These are phyloP conservation scores for Lactarius evosmus DNA, from an alignment of 768 basidiomycete species.

Conservation along the genomic window DNA sequence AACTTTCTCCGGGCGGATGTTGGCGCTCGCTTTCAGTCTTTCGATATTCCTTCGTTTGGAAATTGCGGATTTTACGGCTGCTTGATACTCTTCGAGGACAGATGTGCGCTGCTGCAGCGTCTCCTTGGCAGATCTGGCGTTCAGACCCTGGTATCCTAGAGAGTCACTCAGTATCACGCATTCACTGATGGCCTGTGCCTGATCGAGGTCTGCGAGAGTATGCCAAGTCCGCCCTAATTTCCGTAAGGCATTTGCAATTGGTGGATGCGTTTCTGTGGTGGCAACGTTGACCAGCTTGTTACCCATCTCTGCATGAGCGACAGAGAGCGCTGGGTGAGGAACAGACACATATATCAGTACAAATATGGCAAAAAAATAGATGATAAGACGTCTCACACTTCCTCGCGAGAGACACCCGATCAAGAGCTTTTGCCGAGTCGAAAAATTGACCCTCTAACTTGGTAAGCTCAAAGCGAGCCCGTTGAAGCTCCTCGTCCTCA, in stretches of 20 bases:
- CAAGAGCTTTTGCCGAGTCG: slow-evolving; percentile 87
- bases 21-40: slow-evolving; percentile 78
- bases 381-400: slow-evolving; percentile 53
- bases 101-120: slow-evolving; percentile 85
- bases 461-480: slow-evolving; percentile 87
- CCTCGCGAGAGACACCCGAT: slow-evolving; percentile 74
- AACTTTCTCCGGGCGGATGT: slow-evolving; percentile 80
- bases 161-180: slow-evolving; percentile 96
- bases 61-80: slow-evolving; percentile 89
- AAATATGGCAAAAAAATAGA: slow-evolving; percentile 11
- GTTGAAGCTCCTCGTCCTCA: slow-evolving; percentile 90
- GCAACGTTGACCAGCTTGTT: slow-evolving; percentile 88
- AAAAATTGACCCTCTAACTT: slow-evolving; percentile 91
- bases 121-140: slow-evolving; percentile 95
- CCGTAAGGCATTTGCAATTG: slow-evolving; percentile 76
- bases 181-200: slow-evolving; percentile 90
- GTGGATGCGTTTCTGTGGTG: slow-evolving; percentile 82
- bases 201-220: slow-evolving; percentile 81
- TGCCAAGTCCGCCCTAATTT: slow-evolving; percentile 89
- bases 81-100: slow-evolving; percentile 91
- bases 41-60: slow-evolving; percentile 91
- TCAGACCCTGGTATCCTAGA: slow-evolving; percentile 92
- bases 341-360: slow-evolving; percentile 13
- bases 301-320: slow-evolving; percentile 85
- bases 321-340: slow-evolving; percentile 59